Conservation (phyloP, 352 stramenopile genomes). For the Detonula confervacea region DNA sequence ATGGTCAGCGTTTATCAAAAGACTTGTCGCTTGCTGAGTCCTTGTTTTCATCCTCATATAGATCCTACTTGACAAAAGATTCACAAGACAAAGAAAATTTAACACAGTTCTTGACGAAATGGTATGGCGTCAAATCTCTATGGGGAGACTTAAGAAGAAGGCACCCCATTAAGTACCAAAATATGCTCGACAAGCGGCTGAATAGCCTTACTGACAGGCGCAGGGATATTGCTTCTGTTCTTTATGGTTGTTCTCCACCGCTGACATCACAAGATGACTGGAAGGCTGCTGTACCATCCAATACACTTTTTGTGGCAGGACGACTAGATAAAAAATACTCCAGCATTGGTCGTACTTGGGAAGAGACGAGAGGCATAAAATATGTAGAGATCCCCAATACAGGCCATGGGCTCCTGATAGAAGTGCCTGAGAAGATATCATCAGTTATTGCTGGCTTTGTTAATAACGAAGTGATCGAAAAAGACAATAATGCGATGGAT, state of each 20-base stretch:
- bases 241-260: conserved; percentile 64
- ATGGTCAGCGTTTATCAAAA: conserved; percentile 26
- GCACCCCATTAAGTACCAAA: conserved; percentile 30
- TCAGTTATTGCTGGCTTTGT: conserved; percentile 48
- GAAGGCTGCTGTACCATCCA: conserved; percentile 47
- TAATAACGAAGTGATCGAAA: conserved; percentile 21
- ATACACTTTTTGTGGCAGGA: conserved; percentile 73
- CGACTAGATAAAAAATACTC: conserved; percentile 78
- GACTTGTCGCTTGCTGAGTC: conserved; percentile 43
- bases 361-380: conserved; percentile 40
- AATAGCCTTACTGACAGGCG: conserved; percentile 45
- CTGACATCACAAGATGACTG: conserved; percentile 64
- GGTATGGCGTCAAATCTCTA: conserved; percentile 66
- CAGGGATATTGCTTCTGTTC: conserved; percentile 66
- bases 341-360: conserved; percentile 53
- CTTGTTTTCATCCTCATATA: conserved; percentile 39
- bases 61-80: conserved; percentile 38
- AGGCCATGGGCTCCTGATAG: conserved; percentile 76
- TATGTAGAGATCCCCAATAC: conserved; percentile 59
- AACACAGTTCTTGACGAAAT: conserved; percentile 64
- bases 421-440: conserved; percentile 62
- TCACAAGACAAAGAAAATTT: conserved; percentile 39
- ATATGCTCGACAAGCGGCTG: conserved; percentile 62
- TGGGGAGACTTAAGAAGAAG: conserved; percentile 67
- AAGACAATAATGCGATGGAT: not conserved